Percentiles rank a stretch among this genome's conserved stretches.
Conservation (phyloP, 1,139 yeast genomes). For the Hyphopichia pseudoburtonii region DNA sequence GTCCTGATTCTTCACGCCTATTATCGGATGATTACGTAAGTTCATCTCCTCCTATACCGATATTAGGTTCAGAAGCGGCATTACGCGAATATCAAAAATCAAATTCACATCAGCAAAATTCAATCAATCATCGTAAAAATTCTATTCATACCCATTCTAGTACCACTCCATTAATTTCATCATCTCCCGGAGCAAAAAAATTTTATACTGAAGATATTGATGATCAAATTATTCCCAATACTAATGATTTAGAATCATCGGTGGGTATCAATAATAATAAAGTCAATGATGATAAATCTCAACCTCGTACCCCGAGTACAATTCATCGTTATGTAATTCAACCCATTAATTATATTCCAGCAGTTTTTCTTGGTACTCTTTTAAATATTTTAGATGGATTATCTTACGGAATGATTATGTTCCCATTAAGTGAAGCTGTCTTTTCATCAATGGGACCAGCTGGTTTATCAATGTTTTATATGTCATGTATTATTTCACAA, state of each 20-base stretch:
- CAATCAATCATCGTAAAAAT: background rate
- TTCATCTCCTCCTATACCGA: constrained; percentile 29
- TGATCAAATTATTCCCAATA: background rate
- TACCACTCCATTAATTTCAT: constrained; percentile 1
- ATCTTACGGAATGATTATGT: constrained; percentile 96
- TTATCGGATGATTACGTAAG: constrained; percentile 13
- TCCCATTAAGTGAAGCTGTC: constrained; percentile 80
- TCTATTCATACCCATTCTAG: constrained; percentile 1
- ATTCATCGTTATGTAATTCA: constrained; percentile 22
- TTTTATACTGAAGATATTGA: background rate
- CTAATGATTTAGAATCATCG: background rate
- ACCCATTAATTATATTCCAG: constrained; percentile 60
- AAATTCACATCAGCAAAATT: background rate
- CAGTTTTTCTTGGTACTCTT: constrained; percentile 81
- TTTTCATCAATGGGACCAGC: constrained; percentile 81
- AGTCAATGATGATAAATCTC: background rate
- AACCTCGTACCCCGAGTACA: constrained; percentile 10
- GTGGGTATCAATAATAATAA: background rate
- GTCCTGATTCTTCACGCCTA: background rate
- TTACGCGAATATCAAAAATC: background rate
- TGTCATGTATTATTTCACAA: constrained; percentile 86
- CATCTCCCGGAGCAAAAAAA: background rate
- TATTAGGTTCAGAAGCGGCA: constrained; percentile 8
- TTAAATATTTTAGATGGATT: constrained; percentile 88
- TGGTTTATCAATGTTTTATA: constrained; percentile 91